Percentiles rank a stretch among this genome's conserved stretches.
Conservation (phyloP, 306 rosid species). For the Cicer arietinum region DNA sequence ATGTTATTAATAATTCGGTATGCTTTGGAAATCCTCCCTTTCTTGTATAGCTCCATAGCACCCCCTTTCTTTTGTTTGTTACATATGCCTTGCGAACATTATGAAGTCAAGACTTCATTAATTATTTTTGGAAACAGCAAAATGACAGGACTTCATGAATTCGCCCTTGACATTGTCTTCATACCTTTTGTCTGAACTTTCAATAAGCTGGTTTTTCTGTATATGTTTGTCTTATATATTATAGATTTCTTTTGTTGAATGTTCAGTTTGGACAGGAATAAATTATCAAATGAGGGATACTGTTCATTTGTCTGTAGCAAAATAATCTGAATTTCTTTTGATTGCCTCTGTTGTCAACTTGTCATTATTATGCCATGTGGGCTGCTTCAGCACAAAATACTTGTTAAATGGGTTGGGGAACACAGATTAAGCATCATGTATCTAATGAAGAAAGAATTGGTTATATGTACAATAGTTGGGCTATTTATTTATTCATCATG, state of each 20-base stretch:
- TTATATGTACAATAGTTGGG: neutral
- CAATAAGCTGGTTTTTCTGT: conserved; percentile 19
- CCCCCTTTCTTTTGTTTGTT: conserved; percentile 11
- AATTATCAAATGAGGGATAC: too few species aligned
- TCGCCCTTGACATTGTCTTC: neutral
- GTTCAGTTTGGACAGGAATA: too few species aligned
- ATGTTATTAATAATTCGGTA: conserved; percentile 82
- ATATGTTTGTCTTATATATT: neutral
- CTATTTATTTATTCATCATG: conserved; percentile 12
- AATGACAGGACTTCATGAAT: neutral
- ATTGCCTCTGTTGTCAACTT: too few species aligned
- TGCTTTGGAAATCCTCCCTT: conserved; percentile 39
- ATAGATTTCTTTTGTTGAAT: neutral
- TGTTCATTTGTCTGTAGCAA: too few species aligned
- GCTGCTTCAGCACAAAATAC: too few species aligned
- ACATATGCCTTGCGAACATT: conserved; percentile 32
- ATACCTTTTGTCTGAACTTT: conserved; percentile 22
- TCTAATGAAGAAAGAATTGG: neutral
- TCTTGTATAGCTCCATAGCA: conserved; percentile 6
- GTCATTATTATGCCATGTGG: too few species aligned
- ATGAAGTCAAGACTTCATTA: neutral
- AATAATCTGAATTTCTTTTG: too few species aligned
- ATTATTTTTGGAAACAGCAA: too few species aligned
- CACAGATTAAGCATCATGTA: neutral
- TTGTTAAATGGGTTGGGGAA: too few species aligned